phyloP scores from a whole-genome alignment of 331 rosid species.

The Telfairia occidentalis region DNA sequence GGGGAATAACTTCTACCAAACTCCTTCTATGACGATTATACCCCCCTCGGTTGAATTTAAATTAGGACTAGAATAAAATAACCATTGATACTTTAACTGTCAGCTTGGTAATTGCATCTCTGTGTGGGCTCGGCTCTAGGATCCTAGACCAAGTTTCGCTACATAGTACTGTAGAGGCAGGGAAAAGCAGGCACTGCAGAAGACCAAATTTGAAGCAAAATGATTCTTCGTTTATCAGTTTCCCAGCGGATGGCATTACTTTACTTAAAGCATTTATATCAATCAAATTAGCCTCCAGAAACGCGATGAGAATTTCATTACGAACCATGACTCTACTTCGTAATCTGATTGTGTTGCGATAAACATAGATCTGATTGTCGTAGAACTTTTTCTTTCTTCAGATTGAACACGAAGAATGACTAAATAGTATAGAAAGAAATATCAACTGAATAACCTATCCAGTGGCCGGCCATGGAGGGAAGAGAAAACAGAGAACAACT shows the following conservation, averaged over 20 bases:
- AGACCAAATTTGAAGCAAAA: slow-evolving; percentile 11
- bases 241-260: not conserved
- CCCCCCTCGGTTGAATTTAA: not conserved
- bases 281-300: not conserved
- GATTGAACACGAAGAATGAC: not conserved
- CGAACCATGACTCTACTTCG: not conserved
- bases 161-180: not conserved
- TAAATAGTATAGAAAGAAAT: not conserved
- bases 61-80: not conserved
- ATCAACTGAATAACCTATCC: not conserved
- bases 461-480: not conserved
- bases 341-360: not conserved
- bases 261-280: not conserved
- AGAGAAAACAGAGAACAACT: not conserved
- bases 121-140: slow-evolving; percentile 5
- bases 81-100: slow-evolving; percentile 11
- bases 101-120: slow-evolving; percentile 18
- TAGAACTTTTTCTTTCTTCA: not conserved
- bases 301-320: not conserved
- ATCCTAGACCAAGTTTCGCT: not conserved
- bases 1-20: slow-evolving; percentile 10
- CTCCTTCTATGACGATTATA: slow-evolving; percentile 8
- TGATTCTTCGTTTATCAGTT: slow-evolving; percentile 4
- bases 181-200: not conserved
- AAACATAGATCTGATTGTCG: not conserved